These are phyloP conservation scores for Penicillium decumbens DNA, from an alignment of 2,329 filamentous ascomycete species.

Conservation along the genomic window DNA sequence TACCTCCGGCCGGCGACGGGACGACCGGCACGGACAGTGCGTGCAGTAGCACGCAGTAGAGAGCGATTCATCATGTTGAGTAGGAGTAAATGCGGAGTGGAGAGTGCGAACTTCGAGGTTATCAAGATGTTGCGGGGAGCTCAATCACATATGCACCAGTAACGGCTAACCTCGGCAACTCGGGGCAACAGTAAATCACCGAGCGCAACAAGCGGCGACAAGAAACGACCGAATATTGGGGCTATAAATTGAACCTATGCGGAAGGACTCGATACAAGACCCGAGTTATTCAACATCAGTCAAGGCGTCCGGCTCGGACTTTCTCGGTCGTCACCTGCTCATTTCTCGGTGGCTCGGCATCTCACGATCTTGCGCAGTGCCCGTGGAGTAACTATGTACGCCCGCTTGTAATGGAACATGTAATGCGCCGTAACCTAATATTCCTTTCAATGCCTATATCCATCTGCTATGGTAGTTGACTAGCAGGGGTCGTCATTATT, in stretches of 20 bases:
- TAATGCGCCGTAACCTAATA: background rate
- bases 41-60: slow-evolving; percentile 30
- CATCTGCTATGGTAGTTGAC: slow-evolving; percentile 3
- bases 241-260: background rate
- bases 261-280: slow-evolving; percentile 12
- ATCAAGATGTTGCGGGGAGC: slow-evolving; percentile 18
- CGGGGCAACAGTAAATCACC: slow-evolving; percentile 12
- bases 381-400: background rate
- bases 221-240: background rate
- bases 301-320: slow-evolving; percentile 10
- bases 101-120: background rate
- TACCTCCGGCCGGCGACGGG: slow-evolving; percentile 18
- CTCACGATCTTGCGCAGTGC: background rate
- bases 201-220: slow-evolving; percentile 4
- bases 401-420: background rate
- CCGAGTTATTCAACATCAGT: slow-evolving; percentile 5
- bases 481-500: slow-evolving; percentile 3
- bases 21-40: slow-evolving; percentile 25
- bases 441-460: background rate
- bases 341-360: background rate
- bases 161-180: slow-evolving; percentile 29
- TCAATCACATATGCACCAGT: slow-evolving; percentile 24
- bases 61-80: slow-evolving; percentile 32
- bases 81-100: background rate
- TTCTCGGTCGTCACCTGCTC: slow-evolving; percentile 16